Evolutionary conservation across 164 flowering plant genomes (phyloP).

Genomic region (Magnolia changhungtana): DNA sequence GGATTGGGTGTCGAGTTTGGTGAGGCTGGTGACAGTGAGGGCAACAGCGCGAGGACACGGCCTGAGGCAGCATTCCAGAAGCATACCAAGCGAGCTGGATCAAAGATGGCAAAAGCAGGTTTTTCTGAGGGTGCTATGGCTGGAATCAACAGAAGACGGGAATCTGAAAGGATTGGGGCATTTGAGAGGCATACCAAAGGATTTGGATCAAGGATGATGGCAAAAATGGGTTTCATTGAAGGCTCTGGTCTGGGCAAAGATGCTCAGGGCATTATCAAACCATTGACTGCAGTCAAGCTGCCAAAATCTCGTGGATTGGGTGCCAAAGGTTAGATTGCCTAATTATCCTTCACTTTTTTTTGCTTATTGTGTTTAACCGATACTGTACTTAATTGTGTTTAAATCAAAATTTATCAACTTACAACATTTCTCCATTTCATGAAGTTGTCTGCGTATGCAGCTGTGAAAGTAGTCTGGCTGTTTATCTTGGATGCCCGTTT

Average conservation of each 20-base stretch:
- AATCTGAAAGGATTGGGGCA: conserved; percentile 13
- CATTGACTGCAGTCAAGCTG: conserved; percentile 51
- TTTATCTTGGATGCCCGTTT: not conserved
- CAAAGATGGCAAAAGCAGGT: conserved; percentile 78
- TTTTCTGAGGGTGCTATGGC: conserved; percentile 49
- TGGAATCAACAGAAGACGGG: conserved; percentile 57
- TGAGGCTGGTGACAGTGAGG: conserved; percentile 18
- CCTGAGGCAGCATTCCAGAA: conserved; percentile 12
- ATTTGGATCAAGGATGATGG: conserved; percentile 83
- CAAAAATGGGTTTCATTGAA: conserved; percentile 81
- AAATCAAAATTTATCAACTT: too few relatives aligned
- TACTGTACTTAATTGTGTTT: not conserved
- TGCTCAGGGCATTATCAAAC: conserved; percentile 63
- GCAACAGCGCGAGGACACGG: not conserved
- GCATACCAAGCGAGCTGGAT: conserved; percentile 40
- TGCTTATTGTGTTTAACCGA: not conserved
- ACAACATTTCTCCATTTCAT: not conserved
- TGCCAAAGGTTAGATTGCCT: conserved; percentile 31
- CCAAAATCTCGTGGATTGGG: conserved; percentile 79
- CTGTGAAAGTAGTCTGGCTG: not conserved
- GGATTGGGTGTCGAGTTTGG: conserved; percentile 71
- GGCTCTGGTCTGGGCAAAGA: conserved; percentile 68
- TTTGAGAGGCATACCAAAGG: conserved; percentile 81
- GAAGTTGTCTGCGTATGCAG: not conserved
- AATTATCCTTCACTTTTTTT: not conserved